These are phyloP conservation scores for Tolypocladium tropicale DNA, from an alignment of 2,329 filamentous ascomycete genomes.

Conservation along the genomic window DNA sequence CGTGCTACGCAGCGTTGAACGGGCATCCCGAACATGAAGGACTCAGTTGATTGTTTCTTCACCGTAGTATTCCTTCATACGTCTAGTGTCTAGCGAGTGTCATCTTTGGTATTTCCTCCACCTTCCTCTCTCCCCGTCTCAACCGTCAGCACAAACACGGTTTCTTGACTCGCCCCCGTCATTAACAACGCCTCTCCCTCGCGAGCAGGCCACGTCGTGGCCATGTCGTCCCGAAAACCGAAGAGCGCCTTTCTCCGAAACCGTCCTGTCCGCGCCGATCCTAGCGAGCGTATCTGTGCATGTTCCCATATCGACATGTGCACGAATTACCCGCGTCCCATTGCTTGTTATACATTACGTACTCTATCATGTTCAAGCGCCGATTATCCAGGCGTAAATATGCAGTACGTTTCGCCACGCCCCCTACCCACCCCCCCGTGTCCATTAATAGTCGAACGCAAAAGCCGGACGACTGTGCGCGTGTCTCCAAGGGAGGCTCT, in stretches of 20 bases:
- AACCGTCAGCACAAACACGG: constrained; percentile 1
- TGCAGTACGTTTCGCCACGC: constrained; percentile 14
- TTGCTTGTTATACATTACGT: constrained; percentile 26
- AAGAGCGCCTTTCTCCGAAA: constrained; percentile 10
- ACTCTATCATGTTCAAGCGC: constrained; percentile 22
- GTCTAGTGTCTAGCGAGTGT: constrained; percentile 27
- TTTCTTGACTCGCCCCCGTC: background rate
- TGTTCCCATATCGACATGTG: constrained; percentile 16
- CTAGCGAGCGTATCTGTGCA: constrained; percentile 23
- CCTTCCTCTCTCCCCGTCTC: constrained; percentile 8
- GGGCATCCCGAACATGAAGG: background rate
- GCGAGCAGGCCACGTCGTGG: background rate
- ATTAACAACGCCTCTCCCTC: background rate
- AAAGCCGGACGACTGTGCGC: background rate
- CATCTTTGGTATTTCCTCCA: constrained; percentile 23
- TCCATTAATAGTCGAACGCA: constrained; percentile 2
- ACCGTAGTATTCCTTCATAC: constrained; percentile 13
- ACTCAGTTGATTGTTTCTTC: constrained; percentile 5
- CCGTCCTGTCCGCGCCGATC: constrained; percentile 14
- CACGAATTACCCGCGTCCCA: constrained; percentile 24
- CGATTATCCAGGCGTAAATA: constrained; percentile 14
- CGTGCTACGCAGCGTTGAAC: no score
- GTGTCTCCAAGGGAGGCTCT: background rate
- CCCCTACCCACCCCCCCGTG: background rate
- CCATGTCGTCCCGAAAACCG: constrained; percentile 1